A percentile compares a stretch with the other conserved stretches of the same genome.
phyloP scores from a whole-genome alignment of 345 rosid species.

The Hibiscus trionum region DNA sequence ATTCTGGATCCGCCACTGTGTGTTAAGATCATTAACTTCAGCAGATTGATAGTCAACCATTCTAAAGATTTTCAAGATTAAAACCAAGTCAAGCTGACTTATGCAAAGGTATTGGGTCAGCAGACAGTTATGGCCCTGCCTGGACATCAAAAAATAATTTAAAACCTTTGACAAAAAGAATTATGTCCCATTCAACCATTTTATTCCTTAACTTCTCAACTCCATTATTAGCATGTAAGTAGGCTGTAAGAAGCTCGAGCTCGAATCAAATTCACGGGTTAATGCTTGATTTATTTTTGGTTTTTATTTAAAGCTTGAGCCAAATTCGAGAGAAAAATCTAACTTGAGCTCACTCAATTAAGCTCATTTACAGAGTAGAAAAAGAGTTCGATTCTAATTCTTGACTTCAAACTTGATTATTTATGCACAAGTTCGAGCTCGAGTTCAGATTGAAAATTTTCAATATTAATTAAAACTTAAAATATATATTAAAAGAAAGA shows the following conservation, averaged over 20 bases:
- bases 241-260: not conserved
- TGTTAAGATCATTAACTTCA: not conserved
- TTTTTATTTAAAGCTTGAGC: not conserved
- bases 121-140: conserved; percentile 1
- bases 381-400: not conserved
- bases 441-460: not conserved
- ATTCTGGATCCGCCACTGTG: too few relatives aligned
- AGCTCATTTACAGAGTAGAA: not conserved
- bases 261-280: not conserved
- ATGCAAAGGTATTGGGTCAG: not conserved
- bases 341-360: not conserved
- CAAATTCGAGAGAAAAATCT: not conserved
- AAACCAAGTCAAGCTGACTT: conserved; percentile 26
- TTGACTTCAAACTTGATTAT: not conserved
- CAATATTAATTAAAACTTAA: too few relatives aligned
- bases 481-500: too few relatives aligned
- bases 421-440: not conserved
- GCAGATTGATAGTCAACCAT: not conserved
- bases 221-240: not conserved
- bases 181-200: conserved; percentile 8
- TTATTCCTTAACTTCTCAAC: not conserved
- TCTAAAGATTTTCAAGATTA: not conserved
- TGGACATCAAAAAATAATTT: conserved; percentile 10
- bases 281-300: not conserved
- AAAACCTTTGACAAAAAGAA: conserved; percentile 25